phyloP scores from a whole-genome alignment of 768 basidiomycete species.

The Hericium coralloides region DNA sequence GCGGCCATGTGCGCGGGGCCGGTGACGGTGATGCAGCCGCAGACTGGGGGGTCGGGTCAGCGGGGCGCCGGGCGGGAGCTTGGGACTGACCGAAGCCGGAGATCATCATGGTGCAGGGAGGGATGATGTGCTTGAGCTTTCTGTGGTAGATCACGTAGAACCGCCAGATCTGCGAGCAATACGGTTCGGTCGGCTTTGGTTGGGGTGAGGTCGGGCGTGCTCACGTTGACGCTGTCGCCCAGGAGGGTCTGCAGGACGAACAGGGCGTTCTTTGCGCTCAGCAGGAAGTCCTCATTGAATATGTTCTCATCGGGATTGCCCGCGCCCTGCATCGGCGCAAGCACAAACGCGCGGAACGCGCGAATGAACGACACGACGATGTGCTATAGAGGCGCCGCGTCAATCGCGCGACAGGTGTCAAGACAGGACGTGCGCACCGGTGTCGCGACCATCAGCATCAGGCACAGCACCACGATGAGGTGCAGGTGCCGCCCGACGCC shows the following conservation, averaged over 20 bases:
- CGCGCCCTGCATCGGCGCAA: background rate
- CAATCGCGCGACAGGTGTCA: background rate
- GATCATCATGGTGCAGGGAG: background rate
- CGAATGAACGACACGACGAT: background rate
- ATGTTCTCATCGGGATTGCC: background rate
- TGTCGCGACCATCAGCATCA: background rate
- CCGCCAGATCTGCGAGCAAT: background rate
- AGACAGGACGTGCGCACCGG: background rate
- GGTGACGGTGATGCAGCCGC: background rate
- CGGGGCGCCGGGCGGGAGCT: background rate
- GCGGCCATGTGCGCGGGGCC: background rate
- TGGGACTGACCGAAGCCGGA: background rate
- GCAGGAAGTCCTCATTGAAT: background rate
- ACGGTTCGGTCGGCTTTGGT: background rate
- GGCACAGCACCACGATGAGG: background rate
- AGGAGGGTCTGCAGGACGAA: background rate
- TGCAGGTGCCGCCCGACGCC: background rate
- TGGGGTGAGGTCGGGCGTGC: background rate
- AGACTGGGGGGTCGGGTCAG: background rate
- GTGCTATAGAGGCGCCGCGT: background rate
- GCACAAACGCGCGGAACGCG: background rate
- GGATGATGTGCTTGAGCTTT: background rate
- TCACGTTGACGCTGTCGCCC: background rate
- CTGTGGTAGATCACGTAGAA: background rate
- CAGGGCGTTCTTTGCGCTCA: background rate